phyloP scores from a whole-genome alignment of 331 rosid genomes.

The Quercus tomentella region DNA sequence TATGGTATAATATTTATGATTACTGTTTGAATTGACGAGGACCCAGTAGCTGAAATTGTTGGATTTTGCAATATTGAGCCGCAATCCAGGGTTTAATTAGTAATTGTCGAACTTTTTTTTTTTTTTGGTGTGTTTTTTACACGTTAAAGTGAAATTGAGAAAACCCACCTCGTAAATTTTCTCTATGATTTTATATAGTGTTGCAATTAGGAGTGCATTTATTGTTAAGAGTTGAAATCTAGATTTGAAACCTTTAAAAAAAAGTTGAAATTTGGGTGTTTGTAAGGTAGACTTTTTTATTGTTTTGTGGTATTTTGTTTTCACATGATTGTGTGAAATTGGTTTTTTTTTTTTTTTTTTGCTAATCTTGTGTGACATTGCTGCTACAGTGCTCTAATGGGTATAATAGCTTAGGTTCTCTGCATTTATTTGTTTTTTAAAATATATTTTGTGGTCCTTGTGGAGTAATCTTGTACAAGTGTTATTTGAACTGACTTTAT shows the following conservation, averaged over 20 bases:
- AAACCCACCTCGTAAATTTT: background rate
- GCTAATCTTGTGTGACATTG: too few species aligned
- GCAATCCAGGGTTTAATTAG: constrained; percentile 1
- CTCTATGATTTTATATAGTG: background rate
- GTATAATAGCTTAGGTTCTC: too few species aligned
- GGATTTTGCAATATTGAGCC: background rate
- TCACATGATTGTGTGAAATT: too few species aligned
- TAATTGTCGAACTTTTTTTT: background rate
- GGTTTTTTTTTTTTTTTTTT: too few species aligned
- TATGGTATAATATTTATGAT: background rate
- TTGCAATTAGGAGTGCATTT: background rate
- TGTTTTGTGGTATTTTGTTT: too few species aligned
- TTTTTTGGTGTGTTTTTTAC: background rate
- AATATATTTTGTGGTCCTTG: too few species aligned
- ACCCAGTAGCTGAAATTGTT: constrained; percentile 7
- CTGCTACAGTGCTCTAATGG: too few species aligned
- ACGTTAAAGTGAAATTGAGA: background rate
- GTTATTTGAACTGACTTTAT: too few species aligned
- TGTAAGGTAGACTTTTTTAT: background rate
- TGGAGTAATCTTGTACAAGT: too few species aligned
- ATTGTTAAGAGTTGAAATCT: background rate
- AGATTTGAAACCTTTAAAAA: background rate
- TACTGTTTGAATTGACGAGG: constrained; percentile 17
- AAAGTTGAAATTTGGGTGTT: background rate
- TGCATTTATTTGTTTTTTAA: too few species aligned